These are phyloP conservation scores for Penicillium cinerascens DNA, from an alignment of 495 filamentous ascomycete species.

Conservation along the genomic window DNA sequence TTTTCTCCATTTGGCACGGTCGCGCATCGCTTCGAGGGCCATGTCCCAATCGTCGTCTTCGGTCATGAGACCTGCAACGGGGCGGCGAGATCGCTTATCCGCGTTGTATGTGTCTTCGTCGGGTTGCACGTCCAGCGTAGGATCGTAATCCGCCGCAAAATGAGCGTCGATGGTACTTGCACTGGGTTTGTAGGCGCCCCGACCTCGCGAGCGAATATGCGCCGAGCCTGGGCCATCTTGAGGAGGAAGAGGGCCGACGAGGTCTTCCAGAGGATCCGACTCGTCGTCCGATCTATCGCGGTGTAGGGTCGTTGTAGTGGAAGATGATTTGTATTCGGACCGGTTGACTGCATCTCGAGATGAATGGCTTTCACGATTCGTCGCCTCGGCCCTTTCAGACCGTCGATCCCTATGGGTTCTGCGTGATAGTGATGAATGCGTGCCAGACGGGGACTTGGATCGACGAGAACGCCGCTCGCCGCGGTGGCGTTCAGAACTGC, in stretches of 20 bases:
- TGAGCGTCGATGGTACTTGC: conserved; percentile 73
- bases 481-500: conserved; percentile 18
- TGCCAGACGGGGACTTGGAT: conserved; percentile 19
- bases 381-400: not conserved
- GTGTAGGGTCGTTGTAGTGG: not conserved
- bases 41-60: conserved; percentile 74
- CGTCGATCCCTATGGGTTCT: conserved; percentile 9
- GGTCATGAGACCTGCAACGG: conserved; percentile 42
- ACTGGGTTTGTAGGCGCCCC: conserved; percentile 57
- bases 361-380: conserved; percentile 12
- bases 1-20: conserved; percentile 75
- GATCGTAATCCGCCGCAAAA: conserved; percentile 77
- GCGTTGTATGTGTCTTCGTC: conserved; percentile 40
- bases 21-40: conserved; percentile 75
- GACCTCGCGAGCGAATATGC: conserved; percentile 63
- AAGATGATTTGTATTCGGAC: not conserved
- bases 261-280: conserved; percentile 73
- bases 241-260: conserved; percentile 80
- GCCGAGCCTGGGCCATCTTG: conserved; percentile 29
- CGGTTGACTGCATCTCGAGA: conserved; percentile 3
- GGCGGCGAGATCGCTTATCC: conserved; percentile 30
- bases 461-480: conserved; percentile 26
- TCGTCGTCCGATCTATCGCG: conserved; percentile 35
- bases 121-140: conserved; percentile 61
- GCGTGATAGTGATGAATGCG: conserved; percentile 29